These are phyloP conservation scores for Silene vulgaris DNA, from an alignment of 179 eudicot species.

Conservation along the genomic window DNA sequence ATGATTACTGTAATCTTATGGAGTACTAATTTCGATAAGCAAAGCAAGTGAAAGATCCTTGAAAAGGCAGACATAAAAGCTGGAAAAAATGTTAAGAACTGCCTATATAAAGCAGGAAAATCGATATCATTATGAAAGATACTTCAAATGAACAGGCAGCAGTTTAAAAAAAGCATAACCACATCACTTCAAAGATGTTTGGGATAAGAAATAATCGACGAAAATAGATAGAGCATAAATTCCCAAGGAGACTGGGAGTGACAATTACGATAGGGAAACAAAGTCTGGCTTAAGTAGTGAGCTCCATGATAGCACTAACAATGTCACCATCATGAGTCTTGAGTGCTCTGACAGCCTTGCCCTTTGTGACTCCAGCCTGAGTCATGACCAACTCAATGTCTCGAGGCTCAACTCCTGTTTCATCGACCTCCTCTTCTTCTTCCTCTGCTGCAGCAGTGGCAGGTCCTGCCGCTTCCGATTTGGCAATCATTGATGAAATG, in stretches of 20 bases:
- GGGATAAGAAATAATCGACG: not conserved
- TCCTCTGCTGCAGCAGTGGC: constrained; percentile 49
- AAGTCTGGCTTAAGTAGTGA: constrained; percentile 45
- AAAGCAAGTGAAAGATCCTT: too few species aligned
- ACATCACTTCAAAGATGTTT: constrained; percentile 18
- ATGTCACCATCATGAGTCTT: constrained; percentile 66
- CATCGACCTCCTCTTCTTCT: constrained; percentile 74
- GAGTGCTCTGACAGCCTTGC: constrained; percentile 83
- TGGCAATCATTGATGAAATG: constrained; percentile 51
- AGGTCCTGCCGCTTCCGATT: constrained; percentile 44
- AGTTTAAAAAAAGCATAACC: constrained; percentile 18
- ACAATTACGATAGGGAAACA: constrained; percentile 9
- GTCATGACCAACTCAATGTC: constrained; percentile 89
- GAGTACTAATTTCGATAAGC: not conserved
- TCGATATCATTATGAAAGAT: not conserved
- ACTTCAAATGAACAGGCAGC: constrained; percentile 15
- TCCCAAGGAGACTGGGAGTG: constrained; percentile 6
- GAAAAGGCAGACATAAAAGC: too few species aligned
- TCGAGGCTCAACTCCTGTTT: constrained; percentile 64
- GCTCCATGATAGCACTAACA: constrained; percentile 83
- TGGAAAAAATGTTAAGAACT: not conserved
- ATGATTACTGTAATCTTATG: not conserved
- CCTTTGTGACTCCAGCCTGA: constrained; percentile 64
- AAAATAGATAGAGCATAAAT: constrained; percentile 14
- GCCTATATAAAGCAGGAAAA: constrained; percentile 12